Base-by-base conservation (phyloP, 73 alveolate genomes). In the Tetrahymena elliotti region DNA sequence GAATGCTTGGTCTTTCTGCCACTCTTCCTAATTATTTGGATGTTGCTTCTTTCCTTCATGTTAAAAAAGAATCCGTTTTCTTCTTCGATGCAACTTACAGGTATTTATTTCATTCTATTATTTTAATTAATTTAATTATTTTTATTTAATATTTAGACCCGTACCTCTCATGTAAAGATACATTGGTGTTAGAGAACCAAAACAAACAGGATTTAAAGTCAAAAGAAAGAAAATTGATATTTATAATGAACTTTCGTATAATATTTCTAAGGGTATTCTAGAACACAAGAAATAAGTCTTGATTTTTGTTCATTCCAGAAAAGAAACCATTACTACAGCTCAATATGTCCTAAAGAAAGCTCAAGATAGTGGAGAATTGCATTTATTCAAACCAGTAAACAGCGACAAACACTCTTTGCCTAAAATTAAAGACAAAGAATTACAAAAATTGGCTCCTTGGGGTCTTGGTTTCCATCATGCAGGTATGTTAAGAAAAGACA, bases 391-490 rank as follows among this genome's bases (percentile, higher is more conserved):
- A 38, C 93, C 97, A 83, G 99, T 97, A 40, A 53, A 97, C 93
- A 97, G 97, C 83, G 95, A 94, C 33, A 68, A 68, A 36, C 88
- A 68, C 6, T 68, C 88, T 83, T 94, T 84, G 38, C 94, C 94
- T 53, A 96, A 97, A 52, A 92, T 94, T n/a, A 97, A 98, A 47
- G 99, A 93, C 38, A 93, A 54, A 88, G 97, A 97, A 96, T 93
- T 52, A 83, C 94, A 94, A 97, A 98, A 97, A 53, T 92, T 98
- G 35, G 97, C 98, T 68, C 98, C 98, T 31, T 94, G 96, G 94
- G 99, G 99, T 27, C 93, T 99, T 83, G 99, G 99, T 35, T 97
- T 99, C 93, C 99, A 99, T 97, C 98, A 99, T 96, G 99, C 99
- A 33, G 99, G 99, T 31, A 95, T 98, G 98, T 97, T 98, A 39